Evolutionary conservation across 1,139 yeast species (phyloP), one percentile per base, ranked within the genome.

Genomic region (Lodderomyces margitis): DNA sequence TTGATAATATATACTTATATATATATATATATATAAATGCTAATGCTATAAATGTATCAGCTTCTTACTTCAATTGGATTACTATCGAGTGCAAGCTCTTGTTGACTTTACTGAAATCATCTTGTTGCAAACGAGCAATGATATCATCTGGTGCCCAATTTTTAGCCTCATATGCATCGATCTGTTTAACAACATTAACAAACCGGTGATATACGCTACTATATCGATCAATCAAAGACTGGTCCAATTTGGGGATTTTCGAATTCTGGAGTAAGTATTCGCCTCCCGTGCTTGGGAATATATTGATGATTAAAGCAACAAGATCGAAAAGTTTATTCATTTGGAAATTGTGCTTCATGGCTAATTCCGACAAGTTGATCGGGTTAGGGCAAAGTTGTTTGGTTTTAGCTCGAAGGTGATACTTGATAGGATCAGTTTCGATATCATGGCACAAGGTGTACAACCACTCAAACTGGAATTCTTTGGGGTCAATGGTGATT

Each of bases 371-470:
- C 45, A 69, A 59, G 34, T 69, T 61, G 9, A 66, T 62, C 2
- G 76, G 71, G 11, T 20, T 8, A 16, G 61, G 55, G 11, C 75
- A 67, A 36, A 77, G 55, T 14, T 57, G 56, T 45, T 73, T 69
- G 5, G 71, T 57, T 2, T 61, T 49, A 0, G 80, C 64, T 27
- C 82, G 57, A 21, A 77, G 61, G 44, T 78, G 83, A 48, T 72
- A 78, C 44, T 63, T 64, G 24, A 75, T 61, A 1, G 83, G 83
- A 48, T 77, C 37, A 12, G 47, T 49, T 48, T 75, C 80, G 23
- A 78, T 76, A 33, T 70, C 68, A 36, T 63, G 64, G 52, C 81
- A 77, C 16, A 75, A 46, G 19, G 61, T 57, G 38, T 65, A 66
- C 8, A 77, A 50, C 68, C 74, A 64, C 6, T 52, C 51, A 24